phyloP scores from a whole-genome alignment of 2,329 filamentous ascomycete species.

The Hypomyces rosellus region DNA sequence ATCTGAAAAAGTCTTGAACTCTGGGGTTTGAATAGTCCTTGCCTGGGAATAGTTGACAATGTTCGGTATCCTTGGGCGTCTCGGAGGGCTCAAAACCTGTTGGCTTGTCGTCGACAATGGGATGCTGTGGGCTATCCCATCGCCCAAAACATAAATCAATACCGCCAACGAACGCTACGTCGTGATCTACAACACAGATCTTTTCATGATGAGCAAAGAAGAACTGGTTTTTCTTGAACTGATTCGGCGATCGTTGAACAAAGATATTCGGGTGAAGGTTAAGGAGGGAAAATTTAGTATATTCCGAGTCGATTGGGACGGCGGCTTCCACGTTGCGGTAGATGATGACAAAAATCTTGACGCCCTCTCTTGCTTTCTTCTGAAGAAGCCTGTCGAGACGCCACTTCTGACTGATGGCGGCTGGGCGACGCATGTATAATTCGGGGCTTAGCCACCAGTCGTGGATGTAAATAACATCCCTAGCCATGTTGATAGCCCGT shows the following conservation, averaged over 20 bases:
- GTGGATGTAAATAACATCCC: slow-evolving; percentile 97
- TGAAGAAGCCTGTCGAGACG: slow-evolving; percentile 88
- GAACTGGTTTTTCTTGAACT: slow-evolving; percentile 98
- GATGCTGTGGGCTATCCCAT: slow-evolving; percentile 95
- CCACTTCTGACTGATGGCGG: slow-evolving; percentile 97
- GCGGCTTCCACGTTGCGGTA: slow-evolving; percentile 97
- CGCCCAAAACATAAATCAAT: slow-evolving; percentile 95
- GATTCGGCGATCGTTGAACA: slow-evolving; percentile 91
- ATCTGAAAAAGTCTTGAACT: slow-evolving; percentile 87
- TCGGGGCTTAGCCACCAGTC: slow-evolving; percentile 99
- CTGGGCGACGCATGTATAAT: slow-evolving; percentile 86
- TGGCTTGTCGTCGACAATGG: slow-evolving; percentile 83
- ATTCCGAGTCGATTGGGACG: slow-evolving; percentile 95
- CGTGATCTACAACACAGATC: slow-evolving; percentile 93
- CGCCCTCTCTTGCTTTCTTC: slow-evolving; percentile 85
- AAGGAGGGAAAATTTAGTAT: slow-evolving; percentile 92
- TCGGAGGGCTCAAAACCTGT: slow-evolving; percentile 84
- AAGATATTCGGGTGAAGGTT: slow-evolving; percentile 96
- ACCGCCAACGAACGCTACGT: slow-evolving; percentile 89
- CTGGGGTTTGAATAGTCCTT: slow-evolving; percentile 98
- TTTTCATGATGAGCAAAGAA: slow-evolving; percentile 99
- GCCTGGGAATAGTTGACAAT: slow-evolving; percentile 92
- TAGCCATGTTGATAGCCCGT: slow-evolving; percentile 90
- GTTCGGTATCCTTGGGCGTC: slow-evolving; percentile 75
- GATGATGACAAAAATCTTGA: slow-evolving; percentile 96